Evolutionary conservation across 2,329 filamentous ascomycete species (phyloP), one percentile per base, ranked within the genome.

Genomic region (Hortaea sp.): DNA sequence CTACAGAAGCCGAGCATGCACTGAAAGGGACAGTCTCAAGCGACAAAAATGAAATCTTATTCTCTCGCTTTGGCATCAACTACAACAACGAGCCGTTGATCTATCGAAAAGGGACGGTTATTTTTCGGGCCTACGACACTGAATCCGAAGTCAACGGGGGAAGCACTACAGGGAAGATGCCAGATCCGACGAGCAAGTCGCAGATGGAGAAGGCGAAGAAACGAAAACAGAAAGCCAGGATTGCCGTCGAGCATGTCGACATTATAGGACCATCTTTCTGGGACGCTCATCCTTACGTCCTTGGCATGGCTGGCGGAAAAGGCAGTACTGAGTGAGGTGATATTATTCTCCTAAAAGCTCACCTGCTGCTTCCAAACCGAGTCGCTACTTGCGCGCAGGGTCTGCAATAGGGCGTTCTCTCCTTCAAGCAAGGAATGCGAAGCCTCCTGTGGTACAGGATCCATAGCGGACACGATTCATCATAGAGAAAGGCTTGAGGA

Each of bases 61-160:
- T 92, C 65, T 85, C 82, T 1, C 76, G 77, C 28, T 97, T 95
- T 65, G 79, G 82, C 2, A 89, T 97, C 63, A 98, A 98, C 68
- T 98, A 98, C 69, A 98, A 98, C 66, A 92, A 95, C 55, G 92
- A 98, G 65, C 80, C 81, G 0, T 88, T 94, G 52, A 88, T 95
- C 11, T 95, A 79, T 66, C 92, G 84, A 65, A 98, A 97, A 64
- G 92, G 92, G 4, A 97, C 87, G 54, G 84, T 95, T 1, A 68
- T 97, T 5, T 92, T 89, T 63, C 78, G 89, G 20, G 53, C 51
- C 12, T 59, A 57, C 43, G 51, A 56, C 31, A 10, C 28, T 13
- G 32, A 38, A 7, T 28, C 7, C 3, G 9, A 7, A 5, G 11
- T 6, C 29, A 47, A 43, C 20, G 44, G 44, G n/a, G 49, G 50